A percentile compares a stretch with the other conserved stretches of the same genome.
These are phyloP conservation scores for Pueraria montana DNA, from an alignment of 306 rosid species.

Conservation along the genomic window DNA sequence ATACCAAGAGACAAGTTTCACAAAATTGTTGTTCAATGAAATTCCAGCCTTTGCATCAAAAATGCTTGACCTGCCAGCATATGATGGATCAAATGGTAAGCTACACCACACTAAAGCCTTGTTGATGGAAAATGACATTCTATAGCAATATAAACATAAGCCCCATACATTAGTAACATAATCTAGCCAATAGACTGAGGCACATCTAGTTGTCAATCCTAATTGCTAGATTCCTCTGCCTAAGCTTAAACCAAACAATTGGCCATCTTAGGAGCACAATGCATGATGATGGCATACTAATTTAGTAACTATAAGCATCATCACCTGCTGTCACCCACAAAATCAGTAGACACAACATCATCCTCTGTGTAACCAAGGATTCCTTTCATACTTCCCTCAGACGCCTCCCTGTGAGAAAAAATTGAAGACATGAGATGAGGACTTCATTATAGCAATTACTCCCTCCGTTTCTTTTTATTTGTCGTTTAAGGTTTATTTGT, in stretches of 20 bases:
- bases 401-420: slow-evolving; percentile 65
- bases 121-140: background rate
- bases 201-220: background rate
- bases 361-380: slow-evolving; percentile 85
- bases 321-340: slow-evolving; percentile 85
- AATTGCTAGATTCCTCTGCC: background rate
- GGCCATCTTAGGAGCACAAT: background rate
- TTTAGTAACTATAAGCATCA: slow-evolving; percentile 31
- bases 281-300: background rate
- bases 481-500: too few species aligned
- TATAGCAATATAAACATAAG: background rate
- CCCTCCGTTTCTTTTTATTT: too few species aligned
- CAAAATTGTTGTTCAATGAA: slow-evolving; percentile 75
- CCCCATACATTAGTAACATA: background rate
- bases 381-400: slow-evolving; percentile 80
- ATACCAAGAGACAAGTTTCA: slow-evolving; percentile 76
- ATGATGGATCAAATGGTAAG: slow-evolving; percentile 41
- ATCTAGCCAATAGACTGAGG: background rate
- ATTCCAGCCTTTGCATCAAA: slow-evolving; percentile 75
- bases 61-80: slow-evolving; percentile 60
- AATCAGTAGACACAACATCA: slow-evolving; percentile 86
- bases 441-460: background rate
- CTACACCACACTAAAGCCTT: background rate
- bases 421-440: background rate
- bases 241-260: background rate